Evolutionary conservation across 768 basidiomycete genomes (phyloP).

Genomic region (Amanita thiersii): DNA sequence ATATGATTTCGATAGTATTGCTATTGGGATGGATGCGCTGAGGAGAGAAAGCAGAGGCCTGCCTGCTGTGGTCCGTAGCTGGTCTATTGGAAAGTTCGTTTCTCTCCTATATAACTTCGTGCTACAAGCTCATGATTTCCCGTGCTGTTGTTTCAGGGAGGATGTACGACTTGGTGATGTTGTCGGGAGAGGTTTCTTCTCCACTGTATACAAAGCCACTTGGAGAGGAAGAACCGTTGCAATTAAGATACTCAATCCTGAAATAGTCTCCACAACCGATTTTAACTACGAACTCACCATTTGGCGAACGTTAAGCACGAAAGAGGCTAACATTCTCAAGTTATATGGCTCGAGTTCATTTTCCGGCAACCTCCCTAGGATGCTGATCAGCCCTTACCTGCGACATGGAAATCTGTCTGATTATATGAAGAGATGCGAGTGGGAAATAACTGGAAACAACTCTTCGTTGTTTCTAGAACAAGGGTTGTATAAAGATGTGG

Average conservation of each 20-base stretch:
- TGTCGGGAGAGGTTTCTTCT: slow-evolving; percentile 66
- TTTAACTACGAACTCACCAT: slow-evolving; percentile 62
- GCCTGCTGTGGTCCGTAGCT: slow-evolving; percentile 41
- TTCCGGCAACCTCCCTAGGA: slow-evolving; percentile 59
- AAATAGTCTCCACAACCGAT: slow-evolving; percentile 46
- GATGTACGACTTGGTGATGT: slow-evolving; percentile 60
- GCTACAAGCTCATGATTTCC: not conserved
- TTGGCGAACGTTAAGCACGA: slow-evolving; percentile 60
- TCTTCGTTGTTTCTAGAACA: slow-evolving; percentile 4
- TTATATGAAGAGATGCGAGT: slow-evolving; percentile 33
- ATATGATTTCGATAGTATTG: slow-evolving; percentile 58
- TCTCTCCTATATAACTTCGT: slow-evolving; percentile 1
- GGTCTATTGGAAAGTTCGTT: slow-evolving; percentile 61
- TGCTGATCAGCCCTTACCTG: slow-evolving; percentile 68
- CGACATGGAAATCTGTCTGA: slow-evolving; percentile 51
- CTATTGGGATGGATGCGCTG: slow-evolving; percentile 60
- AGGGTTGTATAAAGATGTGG: slow-evolving; percentile 23
- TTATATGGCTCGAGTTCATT: slow-evolving; percentile 71
- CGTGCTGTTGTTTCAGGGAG: slow-evolving; percentile 29
- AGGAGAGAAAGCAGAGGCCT: slow-evolving; percentile 42
- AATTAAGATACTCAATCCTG: slow-evolving; percentile 56
- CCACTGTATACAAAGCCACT: slow-evolving; percentile 60
- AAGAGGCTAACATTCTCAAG: slow-evolving; percentile 45
- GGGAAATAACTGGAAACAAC: slow-evolving; percentile 14
- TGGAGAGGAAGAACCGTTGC: slow-evolving; percentile 61